Base-by-base conservation (phyloP, 2,329 filamentous ascomycete species). In the Chrysoporthe cubensis region DNA sequence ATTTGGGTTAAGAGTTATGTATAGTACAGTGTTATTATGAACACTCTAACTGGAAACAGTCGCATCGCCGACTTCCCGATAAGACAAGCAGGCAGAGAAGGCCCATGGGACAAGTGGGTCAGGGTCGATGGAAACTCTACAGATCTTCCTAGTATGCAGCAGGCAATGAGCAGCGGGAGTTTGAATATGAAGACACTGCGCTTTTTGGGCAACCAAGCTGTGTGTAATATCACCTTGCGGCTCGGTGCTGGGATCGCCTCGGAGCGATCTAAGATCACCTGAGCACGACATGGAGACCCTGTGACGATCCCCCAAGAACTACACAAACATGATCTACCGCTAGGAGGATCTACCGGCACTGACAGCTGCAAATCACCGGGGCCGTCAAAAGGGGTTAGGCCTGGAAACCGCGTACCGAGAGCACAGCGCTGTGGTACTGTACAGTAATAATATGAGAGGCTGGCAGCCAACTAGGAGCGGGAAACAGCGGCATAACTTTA, bases 61-160 rank as follows among this genome's bases (percentile, higher is more conserved):
- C 2, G 21, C n/a, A 61, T 34, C n/a, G 43, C 59, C 59, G 59
- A 48, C 59, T 61, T 46, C 59, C 42, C n/a, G 59, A 61, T 61
- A 61, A 61, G 59, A 46, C 40, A 5, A 60, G 57, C 21, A 26
- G 7, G n/a, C 32, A n/a, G 21, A 60, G 37, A 5, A 11, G 50
- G 50, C 21, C 21, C 21, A 52, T 52, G 26, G 48, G 21, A 52
- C n/a, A 32, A 50, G 46, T 26, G 26, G 21, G 48, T 3, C 5
- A 21, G 26, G 50, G 6, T 21, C 13, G 32, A 34, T 54, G 50
- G 32, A 34, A 21, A 4, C 46, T 48, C 1, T 40, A 40, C 37
- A 40, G 37, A 40, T 40, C 9, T 40, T 40, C 37, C 37, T 9
- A 40, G 1, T 9, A 40, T 9, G 37, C 5, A 9, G 37, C 4